phyloP scores from a whole-genome alignment of 768 basidiomycete species.

The Kwoniella sp. region DNA sequence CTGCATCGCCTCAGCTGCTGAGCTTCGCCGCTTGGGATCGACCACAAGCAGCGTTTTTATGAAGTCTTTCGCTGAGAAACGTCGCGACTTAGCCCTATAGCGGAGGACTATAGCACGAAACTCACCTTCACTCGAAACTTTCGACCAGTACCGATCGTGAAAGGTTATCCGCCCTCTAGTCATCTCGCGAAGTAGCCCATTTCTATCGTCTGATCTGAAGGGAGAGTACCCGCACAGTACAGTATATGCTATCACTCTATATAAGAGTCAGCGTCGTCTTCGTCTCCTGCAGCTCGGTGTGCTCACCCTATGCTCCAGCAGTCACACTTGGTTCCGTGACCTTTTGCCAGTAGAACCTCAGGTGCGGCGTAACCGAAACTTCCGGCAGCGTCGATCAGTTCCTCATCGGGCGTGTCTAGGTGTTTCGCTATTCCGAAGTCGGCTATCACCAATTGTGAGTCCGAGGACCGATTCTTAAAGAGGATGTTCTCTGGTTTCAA shows the following conservation, averaged over 20 bases:
- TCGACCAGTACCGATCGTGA: slow-evolving; percentile 91
- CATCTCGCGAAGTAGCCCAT: slow-evolving; percentile 75
- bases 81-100: no score
- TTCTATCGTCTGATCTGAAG: slow-evolving; percentile 76
- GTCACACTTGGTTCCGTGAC: slow-evolving; percentile 89
- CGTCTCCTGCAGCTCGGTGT: no score
- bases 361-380: slow-evolving; percentile 87
- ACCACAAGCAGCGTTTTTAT: slow-evolving; percentile 67
- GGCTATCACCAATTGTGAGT: slow-evolving; percentile 87
- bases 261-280: not conserved
- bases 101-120: no score
- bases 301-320: slow-evolving; percentile 86
- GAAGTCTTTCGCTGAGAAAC: slow-evolving; percentile 85
- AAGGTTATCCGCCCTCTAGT: slow-evolving; percentile 79
- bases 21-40: slow-evolving; percentile 66
- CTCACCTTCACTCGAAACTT: slow-evolving; percentile 71
- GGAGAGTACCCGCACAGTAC: slow-evolving; percentile 92
- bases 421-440: slow-evolving; percentile 80
- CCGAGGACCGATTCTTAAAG: slow-evolving; percentile 68
- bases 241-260: slow-evolving; percentile 88
- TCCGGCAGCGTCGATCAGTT: slow-evolving; percentile 44
- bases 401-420: slow-evolving; percentile 41
- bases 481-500: slow-evolving; percentile 97
- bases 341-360: slow-evolving; percentile 58
- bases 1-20: slow-evolving; percentile 65